These are phyloP conservation scores for Pilatotrama ljubarskyi DNA, from an alignment of 768 basidiomycete genomes.

Conservation along the genomic window DNA sequence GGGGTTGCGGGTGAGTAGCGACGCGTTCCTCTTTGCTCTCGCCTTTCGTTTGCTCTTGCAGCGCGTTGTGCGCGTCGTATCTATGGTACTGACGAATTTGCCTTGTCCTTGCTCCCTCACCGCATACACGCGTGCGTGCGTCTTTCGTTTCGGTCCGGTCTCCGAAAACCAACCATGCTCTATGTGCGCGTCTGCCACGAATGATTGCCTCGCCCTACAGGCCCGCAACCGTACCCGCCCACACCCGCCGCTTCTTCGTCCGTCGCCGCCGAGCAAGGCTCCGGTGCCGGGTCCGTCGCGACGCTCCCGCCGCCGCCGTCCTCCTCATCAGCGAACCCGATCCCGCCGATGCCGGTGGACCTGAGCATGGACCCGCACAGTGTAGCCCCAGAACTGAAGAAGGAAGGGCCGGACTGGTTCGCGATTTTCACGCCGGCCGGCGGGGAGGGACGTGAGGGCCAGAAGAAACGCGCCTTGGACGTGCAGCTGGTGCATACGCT, in stretches of 20 bases:
- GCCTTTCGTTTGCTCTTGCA: not conserved
- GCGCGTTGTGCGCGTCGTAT: not conserved
- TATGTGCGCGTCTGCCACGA: not conserved
- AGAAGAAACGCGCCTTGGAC: slow-evolving; percentile 67
- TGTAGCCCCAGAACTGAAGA: slow-evolving; percentile 58
- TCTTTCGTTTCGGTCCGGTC: not conserved
- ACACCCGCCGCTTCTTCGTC: slow-evolving; percentile 34
- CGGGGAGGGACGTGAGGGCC: slow-evolving; percentile 13
- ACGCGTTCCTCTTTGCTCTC: not conserved
- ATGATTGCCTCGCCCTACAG: not conserved
- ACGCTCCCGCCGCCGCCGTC: slow-evolving; percentile 17
- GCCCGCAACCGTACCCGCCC: slow-evolving; percentile 22
- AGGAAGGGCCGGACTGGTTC: slow-evolving; percentile 86
- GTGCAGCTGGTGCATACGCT: slow-evolving; percentile 81
- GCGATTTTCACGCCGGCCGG: slow-evolving; percentile 72
- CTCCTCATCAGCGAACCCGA: slow-evolving; percentile 1
- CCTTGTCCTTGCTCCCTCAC: not conserved
- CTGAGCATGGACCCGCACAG: slow-evolving; percentile 40
- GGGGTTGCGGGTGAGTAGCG: slow-evolving; percentile 20
- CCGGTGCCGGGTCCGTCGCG: slow-evolving; percentile 21
- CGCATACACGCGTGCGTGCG: not conserved
- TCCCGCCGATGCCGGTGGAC: slow-evolving; percentile 20
- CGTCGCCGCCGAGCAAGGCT: slow-evolving; percentile 28
- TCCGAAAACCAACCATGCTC: too few species aligned
- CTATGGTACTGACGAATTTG: not conserved